Conservation (phyloP, 2,329 filamentous ascomycete species). For the Fusarium compactum region DNA sequence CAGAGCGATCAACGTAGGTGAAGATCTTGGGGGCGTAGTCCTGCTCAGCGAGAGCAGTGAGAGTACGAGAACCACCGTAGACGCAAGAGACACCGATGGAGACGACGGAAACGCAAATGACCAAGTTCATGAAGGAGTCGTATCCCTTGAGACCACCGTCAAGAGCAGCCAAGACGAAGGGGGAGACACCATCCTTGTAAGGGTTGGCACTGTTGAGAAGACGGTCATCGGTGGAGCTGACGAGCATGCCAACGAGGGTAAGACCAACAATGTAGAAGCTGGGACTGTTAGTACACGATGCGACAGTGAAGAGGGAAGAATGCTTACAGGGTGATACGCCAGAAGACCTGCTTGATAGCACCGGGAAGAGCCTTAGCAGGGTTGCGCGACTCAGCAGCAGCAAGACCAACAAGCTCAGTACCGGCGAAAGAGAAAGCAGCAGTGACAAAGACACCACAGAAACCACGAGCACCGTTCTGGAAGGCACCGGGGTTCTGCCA, state of each 20-base stretch:
- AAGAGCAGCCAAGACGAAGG: slow-evolving; percentile 63
- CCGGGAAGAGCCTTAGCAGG: slow-evolving; percentile 78
- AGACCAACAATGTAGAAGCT: slow-evolving; percentile 63
- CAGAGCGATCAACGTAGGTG: slow-evolving; percentile 65
- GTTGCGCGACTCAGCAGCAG: slow-evolving; percentile 75
- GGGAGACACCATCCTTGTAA: slow-evolving; percentile 55
- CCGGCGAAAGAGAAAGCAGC: slow-evolving; percentile 77
- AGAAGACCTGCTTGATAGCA: slow-evolving; percentile 80
- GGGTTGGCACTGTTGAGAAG: slow-evolving; percentile 55
- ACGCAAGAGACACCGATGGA: slow-evolving; percentile 67
- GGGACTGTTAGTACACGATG: not conserved
- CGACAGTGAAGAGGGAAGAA: slow-evolving; percentile 14
- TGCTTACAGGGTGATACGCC: slow-evolving; percentile 60
- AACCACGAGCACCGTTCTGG: slow-evolving; percentile 76
- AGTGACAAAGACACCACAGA: slow-evolving; percentile 76
- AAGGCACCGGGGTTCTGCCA: slow-evolving; percentile 62
- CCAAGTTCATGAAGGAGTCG: slow-evolving; percentile 65
- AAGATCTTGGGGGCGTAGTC: slow-evolving; percentile 67
- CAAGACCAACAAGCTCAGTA: slow-evolving; percentile 76
- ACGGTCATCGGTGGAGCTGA: slow-evolving; percentile 57
- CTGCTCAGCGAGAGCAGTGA: slow-evolving; percentile 67
- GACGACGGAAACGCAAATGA: slow-evolving; percentile 66
- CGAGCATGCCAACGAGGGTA: slow-evolving; percentile 61
- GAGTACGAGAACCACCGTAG: slow-evolving; percentile 67
- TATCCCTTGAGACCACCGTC: slow-evolving; percentile 62